Base-by-base conservation (phyloP, 2,329 filamentous ascomycete species). In the Ophiostoma quercus region DNA sequence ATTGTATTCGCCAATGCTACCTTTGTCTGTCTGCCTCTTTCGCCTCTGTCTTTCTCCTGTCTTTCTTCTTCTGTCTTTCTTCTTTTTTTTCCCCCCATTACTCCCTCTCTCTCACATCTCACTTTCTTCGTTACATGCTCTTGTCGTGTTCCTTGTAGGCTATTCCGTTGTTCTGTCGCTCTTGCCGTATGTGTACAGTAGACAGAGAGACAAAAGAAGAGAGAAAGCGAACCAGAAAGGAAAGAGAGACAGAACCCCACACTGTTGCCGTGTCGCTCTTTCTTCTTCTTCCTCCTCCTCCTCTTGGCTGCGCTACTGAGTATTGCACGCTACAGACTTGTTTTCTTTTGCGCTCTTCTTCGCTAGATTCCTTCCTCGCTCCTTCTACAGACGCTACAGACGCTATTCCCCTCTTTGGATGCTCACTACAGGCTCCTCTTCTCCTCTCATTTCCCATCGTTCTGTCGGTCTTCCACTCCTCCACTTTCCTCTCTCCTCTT, bases 361-460 rank as follows among this genome's bases (percentile, higher is more conserved):
- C 62, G 32, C 32, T 37, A 11, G 9, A 37, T 47, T 16, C 43
- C 43, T 16, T 47, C 43, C 19, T n/a, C 7, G 6, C 14, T 22
- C 14, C 16, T 16, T 16, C 25, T 32, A 25, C 57, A 34, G 34
- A 34, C 34, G 34, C 25, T 32, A 25, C 57, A 34, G 34, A 34
- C 34, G 34, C 34, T 34, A 34, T 34, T 34, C 34, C 34, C 32
- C 29, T n/a, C 60, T 63, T 34, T 29, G 25, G 25, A 29, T 63
- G 60, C 11, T 8, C 60, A 63, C 2, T 32, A 37, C 60, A 39
- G 37, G 16, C 60, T 65, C 62, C 62, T 65, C 62, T 65, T 29
- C 32, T 65, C 62, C 62, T 65, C 62, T 65, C 34, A 65, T 65
- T 65, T 65, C 62, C 62, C 32, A n/a, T 25, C 51, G 22, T 25